phyloP scores from a whole-genome alignment of 306 rosid genomes.

The Rubus parviflorus region DNA sequence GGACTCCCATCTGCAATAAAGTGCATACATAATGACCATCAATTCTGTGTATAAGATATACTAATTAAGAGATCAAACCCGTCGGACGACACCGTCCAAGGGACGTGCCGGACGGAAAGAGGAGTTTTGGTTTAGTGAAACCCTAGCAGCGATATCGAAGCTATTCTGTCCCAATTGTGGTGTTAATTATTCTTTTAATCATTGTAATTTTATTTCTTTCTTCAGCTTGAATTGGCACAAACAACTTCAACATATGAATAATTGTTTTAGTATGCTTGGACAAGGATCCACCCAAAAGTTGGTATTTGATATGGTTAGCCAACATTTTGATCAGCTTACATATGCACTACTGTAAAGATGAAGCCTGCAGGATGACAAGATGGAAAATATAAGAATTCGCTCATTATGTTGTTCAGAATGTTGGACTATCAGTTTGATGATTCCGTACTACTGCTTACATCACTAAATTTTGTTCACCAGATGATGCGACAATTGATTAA shows the following conservation, averaged over 20 bases:
- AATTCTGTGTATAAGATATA: neutral
- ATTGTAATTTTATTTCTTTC: no score
- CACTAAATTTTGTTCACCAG: neutral
- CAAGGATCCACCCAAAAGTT: neutral
- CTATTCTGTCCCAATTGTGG: no score
- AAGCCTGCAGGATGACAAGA: neutral
- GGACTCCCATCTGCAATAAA: slow-evolving; percentile 52
- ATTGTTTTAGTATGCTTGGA: neutral
- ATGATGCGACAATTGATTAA: neutral
- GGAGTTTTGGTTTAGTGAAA: no score
- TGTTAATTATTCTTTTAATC: no score
- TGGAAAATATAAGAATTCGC: neutral
- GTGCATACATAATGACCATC: slow-evolving; percentile 1
- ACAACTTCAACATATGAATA: neutral
- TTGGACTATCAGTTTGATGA: neutral
- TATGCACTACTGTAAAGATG: neutral
- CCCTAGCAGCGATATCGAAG: no score
- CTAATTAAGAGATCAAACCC: no score
- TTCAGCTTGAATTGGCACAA: neutral
- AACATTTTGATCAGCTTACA: neutral
- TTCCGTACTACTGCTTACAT: no score
- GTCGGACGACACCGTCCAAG: no score
- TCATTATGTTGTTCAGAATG: neutral
- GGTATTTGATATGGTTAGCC: neutral
- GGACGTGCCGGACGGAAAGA: no score